Evolutionary conservation across 495 filamentous ascomycete species (phyloP).

Genomic region (Hamigera avellanea): DNA sequence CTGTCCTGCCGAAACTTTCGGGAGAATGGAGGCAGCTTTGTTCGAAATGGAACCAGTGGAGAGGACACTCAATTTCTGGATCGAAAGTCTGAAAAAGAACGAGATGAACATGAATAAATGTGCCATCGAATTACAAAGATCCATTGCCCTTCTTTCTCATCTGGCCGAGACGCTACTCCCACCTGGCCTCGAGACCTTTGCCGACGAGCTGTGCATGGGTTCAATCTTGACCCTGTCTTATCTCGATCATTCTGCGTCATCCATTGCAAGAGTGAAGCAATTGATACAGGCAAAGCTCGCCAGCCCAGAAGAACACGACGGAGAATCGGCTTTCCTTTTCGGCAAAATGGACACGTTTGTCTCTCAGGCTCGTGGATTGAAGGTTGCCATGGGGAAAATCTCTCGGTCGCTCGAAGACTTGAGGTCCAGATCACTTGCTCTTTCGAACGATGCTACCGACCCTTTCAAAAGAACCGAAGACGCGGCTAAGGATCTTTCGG

Average conservation of each 20-base stretch:
- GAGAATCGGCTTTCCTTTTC: slow-evolving; percentile 54
- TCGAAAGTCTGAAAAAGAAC: slow-evolving; percentile 70
- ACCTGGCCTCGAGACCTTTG: slow-evolving; percentile 60
- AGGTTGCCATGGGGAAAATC: slow-evolving; percentile 74
- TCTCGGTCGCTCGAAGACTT: slow-evolving; percentile 68
- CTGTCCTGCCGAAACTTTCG: slow-evolving; percentile 69
- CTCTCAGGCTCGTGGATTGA: slow-evolving; percentile 65
- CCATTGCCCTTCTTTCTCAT: slow-evolving; percentile 76
- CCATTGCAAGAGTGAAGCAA: slow-evolving; percentile 47
- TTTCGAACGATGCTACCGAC: slow-evolving; percentile 42
- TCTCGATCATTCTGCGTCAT: slow-evolving; percentile 63
- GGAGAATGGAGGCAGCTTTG: slow-evolving; percentile 58
- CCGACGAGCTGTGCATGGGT: slow-evolving; percentile 65
- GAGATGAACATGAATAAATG: slow-evolving; percentile 80
- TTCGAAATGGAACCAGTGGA: slow-evolving; percentile 93
- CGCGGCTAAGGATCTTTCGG: slow-evolving; percentile 52
- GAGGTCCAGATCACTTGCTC: slow-evolving; percentile 61
- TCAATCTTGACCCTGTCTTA: slow-evolving; percentile 71
- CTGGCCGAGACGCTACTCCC: slow-evolving; percentile 71
- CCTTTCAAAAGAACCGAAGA: slow-evolving; percentile 51
- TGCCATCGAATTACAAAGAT: slow-evolving; percentile 61
- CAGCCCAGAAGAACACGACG: slow-evolving; percentile 32
- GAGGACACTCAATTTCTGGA: slow-evolving; percentile 76
- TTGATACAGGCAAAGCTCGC: slow-evolving; percentile 53
- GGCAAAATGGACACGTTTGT: slow-evolving; percentile 62